These are phyloP conservation scores for Dentipellis fragilis DNA, from an alignment of 768 basidiomycete genomes.

Conservation along the genomic window DNA sequence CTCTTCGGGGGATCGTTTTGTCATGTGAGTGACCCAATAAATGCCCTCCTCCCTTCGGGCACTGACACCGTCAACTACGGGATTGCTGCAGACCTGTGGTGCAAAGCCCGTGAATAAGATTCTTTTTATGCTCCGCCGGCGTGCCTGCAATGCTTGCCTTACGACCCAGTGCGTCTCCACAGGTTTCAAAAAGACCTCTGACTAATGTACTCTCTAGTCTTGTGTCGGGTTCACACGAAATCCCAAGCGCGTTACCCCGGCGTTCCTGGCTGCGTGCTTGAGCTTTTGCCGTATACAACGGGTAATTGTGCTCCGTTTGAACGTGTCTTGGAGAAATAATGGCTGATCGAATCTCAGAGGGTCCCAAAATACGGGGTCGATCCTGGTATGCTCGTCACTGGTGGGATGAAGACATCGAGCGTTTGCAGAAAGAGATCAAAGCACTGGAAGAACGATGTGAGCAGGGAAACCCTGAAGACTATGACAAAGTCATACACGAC, in stretches of 20 bases:
- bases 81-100: constrained; percentile 7
- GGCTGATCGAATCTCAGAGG: neutral
- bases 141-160: constrained; percentile 9
- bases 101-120: constrained; percentile 6
- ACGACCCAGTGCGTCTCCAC: neutral
- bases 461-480: neutral
- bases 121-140: constrained; percentile 8
- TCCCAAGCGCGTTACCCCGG: neutral
- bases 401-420: neutral
- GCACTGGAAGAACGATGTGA: neutral
- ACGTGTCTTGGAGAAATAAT: too few species aligned
- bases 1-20: constrained; percentile 10
- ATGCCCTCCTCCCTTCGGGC: too few species aligned
- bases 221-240: neutral
- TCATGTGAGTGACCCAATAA: neutral
- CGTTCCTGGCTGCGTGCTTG: neutral
- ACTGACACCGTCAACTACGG: neutral
- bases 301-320: neutral
- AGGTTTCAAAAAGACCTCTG: too few species aligned
- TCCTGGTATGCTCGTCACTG: neutral
- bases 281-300: constrained; percentile 1
- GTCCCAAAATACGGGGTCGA: neutral
- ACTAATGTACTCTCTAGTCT: too few species aligned
- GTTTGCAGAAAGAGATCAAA: neutral
- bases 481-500: neutral